Evolutionary conservation across 495 filamentous ascomycete genomes (phyloP).

Genomic region (Cairneyella variabilis): DNA sequence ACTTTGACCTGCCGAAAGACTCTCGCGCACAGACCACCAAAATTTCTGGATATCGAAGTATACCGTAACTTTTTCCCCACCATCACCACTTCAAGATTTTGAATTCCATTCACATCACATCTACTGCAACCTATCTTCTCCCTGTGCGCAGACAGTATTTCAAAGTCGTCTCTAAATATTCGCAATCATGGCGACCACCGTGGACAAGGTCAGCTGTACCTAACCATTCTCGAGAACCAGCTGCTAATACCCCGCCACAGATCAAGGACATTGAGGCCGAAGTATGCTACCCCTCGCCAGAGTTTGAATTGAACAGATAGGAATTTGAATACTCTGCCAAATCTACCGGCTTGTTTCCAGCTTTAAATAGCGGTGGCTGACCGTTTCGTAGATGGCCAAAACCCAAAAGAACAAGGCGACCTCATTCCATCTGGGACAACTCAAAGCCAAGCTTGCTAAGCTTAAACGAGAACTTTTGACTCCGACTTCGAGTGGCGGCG

Average conservation of each 20-base stretch:
- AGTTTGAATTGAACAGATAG: no score
- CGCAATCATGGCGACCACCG: conserved; percentile 85
- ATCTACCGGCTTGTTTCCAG: no score
- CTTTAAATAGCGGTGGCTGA: no score
- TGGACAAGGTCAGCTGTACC: conserved; percentile 70
- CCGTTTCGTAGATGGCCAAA: conserved; percentile 69
- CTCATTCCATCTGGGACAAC: conserved; percentile 79
- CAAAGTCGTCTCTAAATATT: neutral
- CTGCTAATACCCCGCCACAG: conserved; percentile 42
- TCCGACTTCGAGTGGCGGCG: conserved; percentile 75
- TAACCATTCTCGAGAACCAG: neutral
- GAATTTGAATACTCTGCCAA: no score
- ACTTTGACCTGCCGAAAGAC: no score
- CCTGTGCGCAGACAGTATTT: neutral
- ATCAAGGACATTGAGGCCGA: conserved; percentile 98
- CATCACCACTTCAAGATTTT: neutral
- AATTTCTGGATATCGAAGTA: no score
- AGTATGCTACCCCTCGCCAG: conserved; percentile 47
- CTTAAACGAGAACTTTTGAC: conserved; percentile 93
- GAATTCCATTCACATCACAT: no score
- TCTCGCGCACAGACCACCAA: no score
- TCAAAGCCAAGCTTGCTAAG: conserved; percentile 98
- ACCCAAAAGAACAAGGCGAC: conserved; percentile 99
- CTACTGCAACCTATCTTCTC: no score
- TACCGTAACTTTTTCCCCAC: no score